Evolutionary conservation across 176 grass and related monocot species (phyloP).

Genomic region (Oryza officinalis): DNA sequence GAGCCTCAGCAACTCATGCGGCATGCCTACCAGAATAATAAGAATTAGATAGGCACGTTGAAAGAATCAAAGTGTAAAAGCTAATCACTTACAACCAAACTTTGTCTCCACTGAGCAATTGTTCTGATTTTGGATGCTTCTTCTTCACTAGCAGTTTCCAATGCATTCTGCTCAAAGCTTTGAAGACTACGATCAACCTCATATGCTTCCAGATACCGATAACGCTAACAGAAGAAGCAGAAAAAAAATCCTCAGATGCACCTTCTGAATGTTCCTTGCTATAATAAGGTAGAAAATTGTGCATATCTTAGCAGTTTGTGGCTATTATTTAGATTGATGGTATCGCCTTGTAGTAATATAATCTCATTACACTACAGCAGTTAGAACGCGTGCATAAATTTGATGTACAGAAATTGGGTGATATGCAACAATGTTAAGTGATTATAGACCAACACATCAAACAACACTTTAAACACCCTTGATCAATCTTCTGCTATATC

Average conservation of each 20-base stretch:
- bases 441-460: slow-evolving; percentile 8
- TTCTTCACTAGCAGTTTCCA: slow-evolving; percentile 57
- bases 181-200: slow-evolving; percentile 66
- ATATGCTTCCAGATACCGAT: slow-evolving; percentile 83
- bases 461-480: neutral
- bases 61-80: slow-evolving; percentile 26
- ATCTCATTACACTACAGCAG: slow-evolving; percentile 5
- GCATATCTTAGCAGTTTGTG: slow-evolving; percentile 2
- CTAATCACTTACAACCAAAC: slow-evolving; percentile 76
- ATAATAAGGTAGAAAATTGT: neutral
- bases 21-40: slow-evolving; percentile 3
- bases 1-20: neutral
- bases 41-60: neutral
- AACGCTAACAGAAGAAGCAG: slow-evolving; percentile 56
- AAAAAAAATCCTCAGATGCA: slow-evolving; percentile 29
- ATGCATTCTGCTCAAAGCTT: slow-evolving; percentile 57
- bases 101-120: slow-evolving; percentile 73
- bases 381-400: slow-evolving; percentile 3
- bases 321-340: slow-evolving; percentile 16
- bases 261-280: neutral
- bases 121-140: slow-evolving; percentile 58
- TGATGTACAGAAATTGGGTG: neutral
- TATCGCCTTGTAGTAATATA: neutral
- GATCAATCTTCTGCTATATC: neutral
- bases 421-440: slow-evolving; percentile 11